Evolutionary conservation across 2,329 filamentous ascomycete species (phyloP), one percentile per base, ranked within the genome.

Genomic region (Penicillium corylophilum): DNA sequence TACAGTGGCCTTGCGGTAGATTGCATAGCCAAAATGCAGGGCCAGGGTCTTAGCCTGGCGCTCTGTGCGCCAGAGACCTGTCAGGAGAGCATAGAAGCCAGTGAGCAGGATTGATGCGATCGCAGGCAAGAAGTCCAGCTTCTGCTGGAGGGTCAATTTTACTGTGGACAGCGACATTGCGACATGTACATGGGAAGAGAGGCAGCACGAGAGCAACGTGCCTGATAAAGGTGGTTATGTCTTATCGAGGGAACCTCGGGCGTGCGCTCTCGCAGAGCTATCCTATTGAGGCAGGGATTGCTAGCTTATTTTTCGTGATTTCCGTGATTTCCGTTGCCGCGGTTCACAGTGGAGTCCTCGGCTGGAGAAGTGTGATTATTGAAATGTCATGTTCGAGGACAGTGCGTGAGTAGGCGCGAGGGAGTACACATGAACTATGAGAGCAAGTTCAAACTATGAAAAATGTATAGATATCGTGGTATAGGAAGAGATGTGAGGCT

Each of bases 21-120:
- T 51, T 1, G 69, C 66, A 60, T 72, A 71, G 24, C 67, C 68
- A 28, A 71, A 52, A 55, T 72, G 69, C 40, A 72, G 53, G 39
- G 66, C 54, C 46, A 67, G 53, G 4, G 64, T 61, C 18, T 63
- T 63, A 18, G 69, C 69, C 53, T 69, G 56, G 23, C 61, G 54
- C 13, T 64, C 55, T 12, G 60, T 60, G 15, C 66, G 67, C 54
- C 60, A 61, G 16, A 67, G 43, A 6, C 66, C 60, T 0, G 65
- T 68, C 24, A 69, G 35, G 4, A 68, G 46, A 4, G 67, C 63
- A 56, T 64, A 69, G 42, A 66, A 53, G 18, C 58, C 57, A 4
- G 66, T 60, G 31, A 65, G 22, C 4, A 54, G 38, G 28, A 71
- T 59, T 13, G 64, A 64, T 23, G 54, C 52, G 16, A 71, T 47